Evolutionary conservation across 2,329 filamentous ascomycete species (phyloP), one percentile per base, ranked within the genome.

Genomic region (Paramyrothecium roridum): DNA sequence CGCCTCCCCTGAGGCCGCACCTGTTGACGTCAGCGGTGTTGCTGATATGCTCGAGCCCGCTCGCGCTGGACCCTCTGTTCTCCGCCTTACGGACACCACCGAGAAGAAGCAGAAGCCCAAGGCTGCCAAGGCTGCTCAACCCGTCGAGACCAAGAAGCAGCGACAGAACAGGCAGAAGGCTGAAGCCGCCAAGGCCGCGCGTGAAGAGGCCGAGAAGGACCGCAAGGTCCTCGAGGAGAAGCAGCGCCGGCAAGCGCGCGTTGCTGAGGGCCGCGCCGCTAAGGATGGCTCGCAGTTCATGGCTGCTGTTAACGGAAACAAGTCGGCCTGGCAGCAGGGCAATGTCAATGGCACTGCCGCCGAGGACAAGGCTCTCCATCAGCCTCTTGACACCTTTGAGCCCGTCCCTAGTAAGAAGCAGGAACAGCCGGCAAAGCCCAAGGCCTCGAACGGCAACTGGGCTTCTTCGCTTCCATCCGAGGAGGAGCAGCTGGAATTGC

Each of bases 141-240:
- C 83, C 50, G 83, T 82, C 19, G 90, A 96, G 79, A 89, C 88
- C 20, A 97, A 97, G 88, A 97, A 97, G 80, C 91, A 96, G 78
- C 87, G 92, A 57, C 93, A 97, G 78, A 95, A 96, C 77, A 85
- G 88, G 63, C 86, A 89, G 78, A 97, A 96, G 85, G 86, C 84
- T 40, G 92, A 96, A 74, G 88, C 86, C 56, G 86, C 86, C 66
- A 95, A 91, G 80, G 78, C 80, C 30, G 80, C 84, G 55, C 86
- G 89, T 30, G 88, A 93, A 68, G 88, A 90, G 64, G 85, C 88
- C 1, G 93, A 97, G 76, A 84, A 86, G 67, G 81, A 90, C 66
- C 88, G 93, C 67, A 90, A 91, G 76, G 77, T 78, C 40, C 80
- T 90, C 57, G 79, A 90, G 65, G 92, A 97, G 77, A 87, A 89